Conservation (phyloP, 805 yeast species). For the Saccharomycopsis capsularis region DNA sequence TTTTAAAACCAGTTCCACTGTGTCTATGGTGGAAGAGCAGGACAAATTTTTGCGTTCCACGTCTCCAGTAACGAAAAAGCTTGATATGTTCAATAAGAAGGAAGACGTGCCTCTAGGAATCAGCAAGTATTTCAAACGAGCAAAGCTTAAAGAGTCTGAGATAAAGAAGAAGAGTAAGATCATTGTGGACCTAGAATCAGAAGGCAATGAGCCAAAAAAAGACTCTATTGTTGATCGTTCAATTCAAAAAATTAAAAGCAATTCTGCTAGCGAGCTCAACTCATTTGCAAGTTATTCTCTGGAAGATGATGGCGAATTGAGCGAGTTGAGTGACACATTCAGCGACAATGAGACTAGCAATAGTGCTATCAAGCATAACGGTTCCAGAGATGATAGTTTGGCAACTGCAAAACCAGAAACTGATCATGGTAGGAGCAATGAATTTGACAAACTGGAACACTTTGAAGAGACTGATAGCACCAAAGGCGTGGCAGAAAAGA, state of each 20-base stretch:
- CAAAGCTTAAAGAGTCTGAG: neutral
- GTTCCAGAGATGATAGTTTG: neutral
- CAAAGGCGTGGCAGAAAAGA: no score
- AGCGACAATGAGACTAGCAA: neutral
- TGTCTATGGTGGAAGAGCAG: neutral
- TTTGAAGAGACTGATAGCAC: no score
- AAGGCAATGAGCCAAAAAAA: neutral
- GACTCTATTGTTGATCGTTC: neutral
- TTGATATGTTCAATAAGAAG: neutral
- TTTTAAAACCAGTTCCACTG: neutral
- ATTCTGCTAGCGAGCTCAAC: neutral
- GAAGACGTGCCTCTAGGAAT: neutral
- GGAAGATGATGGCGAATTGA: neutral
- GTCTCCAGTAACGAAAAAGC: neutral
- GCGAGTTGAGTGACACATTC: neutral
- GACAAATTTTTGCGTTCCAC: no score
- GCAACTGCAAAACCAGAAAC: neutral
- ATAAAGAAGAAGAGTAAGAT: neutral
- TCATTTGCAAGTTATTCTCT: neutral
- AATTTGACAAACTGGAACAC: neutral
- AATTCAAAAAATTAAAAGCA: no score
- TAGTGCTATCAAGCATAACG: neutral
- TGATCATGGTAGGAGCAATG: neutral
- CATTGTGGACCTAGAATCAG: neutral
- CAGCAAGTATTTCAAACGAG: neutral